Evolutionary conservation across 805 yeast species (phyloP).

Genomic region (Yarrowia deformans): DNA sequence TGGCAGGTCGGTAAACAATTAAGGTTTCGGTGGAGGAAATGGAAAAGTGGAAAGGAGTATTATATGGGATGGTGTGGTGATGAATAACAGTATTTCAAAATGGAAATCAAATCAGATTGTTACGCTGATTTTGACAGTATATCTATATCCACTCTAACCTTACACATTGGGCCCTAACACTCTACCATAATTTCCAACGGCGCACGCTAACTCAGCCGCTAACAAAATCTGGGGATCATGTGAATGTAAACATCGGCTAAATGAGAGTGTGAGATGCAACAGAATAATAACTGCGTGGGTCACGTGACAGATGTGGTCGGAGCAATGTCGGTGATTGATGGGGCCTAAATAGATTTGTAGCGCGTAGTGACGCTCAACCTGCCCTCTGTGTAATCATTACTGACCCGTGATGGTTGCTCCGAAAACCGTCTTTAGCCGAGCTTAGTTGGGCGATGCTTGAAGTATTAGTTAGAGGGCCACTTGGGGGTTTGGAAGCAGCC

Average conservation of each 20-base stretch:
- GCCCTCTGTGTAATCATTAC: too few relatives aligned
- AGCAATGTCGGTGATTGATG: too few relatives aligned
- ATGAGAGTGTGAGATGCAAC: not conserved
- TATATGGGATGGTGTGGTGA: not conserved
- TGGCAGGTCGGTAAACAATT: not conserved
- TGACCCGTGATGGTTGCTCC: not conserved
- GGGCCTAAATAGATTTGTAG: too few relatives aligned
- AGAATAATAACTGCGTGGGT: not conserved
- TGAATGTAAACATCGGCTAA: conserved; percentile 11
- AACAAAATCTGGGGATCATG: conserved; percentile 25
- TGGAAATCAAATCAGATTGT: not conserved
- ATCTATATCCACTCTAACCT: not conserved
- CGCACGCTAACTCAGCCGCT: conserved; percentile 14
- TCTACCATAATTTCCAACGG: conserved; percentile 3
- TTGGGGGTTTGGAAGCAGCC: not conserved
- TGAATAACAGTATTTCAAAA: not conserved
- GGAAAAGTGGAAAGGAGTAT: not conserved
- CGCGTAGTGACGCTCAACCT: too few relatives aligned
- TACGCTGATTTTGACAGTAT: not conserved
- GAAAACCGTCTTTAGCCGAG: conserved; percentile 29
- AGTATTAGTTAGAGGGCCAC: not conserved
- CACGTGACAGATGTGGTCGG: not conserved
- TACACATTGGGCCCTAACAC: too few relatives aligned
- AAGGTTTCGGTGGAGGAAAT: conserved; percentile 8
- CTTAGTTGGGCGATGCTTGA: too few relatives aligned